Evolutionary conservation across 2,329 filamentous ascomycete species (phyloP).

Genomic region (Phyllosticta capitalensis): DNA sequence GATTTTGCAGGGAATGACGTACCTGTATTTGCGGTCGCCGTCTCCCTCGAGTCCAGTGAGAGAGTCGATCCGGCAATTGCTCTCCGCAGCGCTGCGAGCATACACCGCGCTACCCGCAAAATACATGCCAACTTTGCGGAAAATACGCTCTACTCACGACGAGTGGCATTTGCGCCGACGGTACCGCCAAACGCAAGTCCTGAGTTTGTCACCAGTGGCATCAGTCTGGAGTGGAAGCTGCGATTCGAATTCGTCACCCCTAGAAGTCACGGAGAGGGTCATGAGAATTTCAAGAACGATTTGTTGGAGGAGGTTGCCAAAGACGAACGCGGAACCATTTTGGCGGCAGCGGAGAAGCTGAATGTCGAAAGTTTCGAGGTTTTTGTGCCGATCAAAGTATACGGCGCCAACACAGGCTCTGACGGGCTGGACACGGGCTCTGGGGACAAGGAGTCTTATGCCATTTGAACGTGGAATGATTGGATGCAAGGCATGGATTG

Average conservation of each 20-base stretch:
- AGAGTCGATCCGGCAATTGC: constrained; percentile 72
- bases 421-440: constrained; percentile 14
- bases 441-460: constrained; percentile 22
- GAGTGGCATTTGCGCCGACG: constrained; percentile 70
- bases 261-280: constrained; percentile 23
- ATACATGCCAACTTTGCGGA: constrained; percentile 74
- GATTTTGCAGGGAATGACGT: constrained; percentile 67
- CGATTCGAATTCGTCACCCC: constrained; percentile 88
- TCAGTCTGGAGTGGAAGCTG: constrained; percentile 81
- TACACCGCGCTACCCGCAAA: constrained; percentile 77
- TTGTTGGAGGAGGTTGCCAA: constrained; percentile 71
- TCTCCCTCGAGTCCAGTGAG: constrained; percentile 79
- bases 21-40: constrained; percentile 75
- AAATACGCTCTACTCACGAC: constrained; percentile 62
- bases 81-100: constrained; percentile 73
- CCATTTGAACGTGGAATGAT: constrained; percentile 17
- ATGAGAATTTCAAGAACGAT: constrained; percentile 15
- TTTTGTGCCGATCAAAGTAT: constrained; percentile 72
- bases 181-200: constrained; percentile 80
- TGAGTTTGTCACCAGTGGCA: constrained; percentile 82
- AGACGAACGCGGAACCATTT: constrained; percentile 68
- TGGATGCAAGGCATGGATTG: background rate
- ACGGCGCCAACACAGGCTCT: constrained; percentile 46
- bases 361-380: constrained; percentile 88
- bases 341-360: constrained; percentile 69